Evolutionary conservation across 257 asterid genomes (phyloP).

Genomic region (Solanum medicagineum): DNA sequence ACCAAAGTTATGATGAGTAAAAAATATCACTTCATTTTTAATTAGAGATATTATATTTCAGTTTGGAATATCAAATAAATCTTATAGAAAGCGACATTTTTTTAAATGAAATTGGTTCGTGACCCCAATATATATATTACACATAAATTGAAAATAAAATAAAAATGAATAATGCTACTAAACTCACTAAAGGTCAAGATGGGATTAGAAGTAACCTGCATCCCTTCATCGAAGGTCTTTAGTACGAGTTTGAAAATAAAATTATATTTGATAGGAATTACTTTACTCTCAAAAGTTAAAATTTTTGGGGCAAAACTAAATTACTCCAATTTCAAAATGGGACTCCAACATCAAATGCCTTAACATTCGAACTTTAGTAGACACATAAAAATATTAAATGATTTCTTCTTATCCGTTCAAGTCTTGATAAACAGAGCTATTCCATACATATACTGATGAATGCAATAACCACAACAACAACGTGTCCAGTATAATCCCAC

Average conservation of each 20-base stretch:
- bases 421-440: neutral
- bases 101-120: too few species aligned
- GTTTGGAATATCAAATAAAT: too few species aligned
- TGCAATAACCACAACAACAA: neutral
- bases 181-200: neutral
- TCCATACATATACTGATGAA: neutral
- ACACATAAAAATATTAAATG: neutral
- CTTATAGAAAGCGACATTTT: too few species aligned
- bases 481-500: too few species aligned
- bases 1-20: too few species aligned
- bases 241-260: neutral
- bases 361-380: neutral
- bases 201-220: neutral
- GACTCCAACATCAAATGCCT: neutral
- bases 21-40: too few species aligned
- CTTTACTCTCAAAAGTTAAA: neutral
- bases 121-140: neutral
- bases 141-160: neutral
- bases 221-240: neutral
- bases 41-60: too few species aligned
- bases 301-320: fast-evolving
- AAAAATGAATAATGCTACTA: neutral
- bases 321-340: neutral
- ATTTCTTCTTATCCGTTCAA: neutral
- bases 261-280: neutral